phyloP scores from a whole-genome alignment of 2,329 filamentous ascomycete genomes.

The Sclerotinia trifoliorum region DNA sequence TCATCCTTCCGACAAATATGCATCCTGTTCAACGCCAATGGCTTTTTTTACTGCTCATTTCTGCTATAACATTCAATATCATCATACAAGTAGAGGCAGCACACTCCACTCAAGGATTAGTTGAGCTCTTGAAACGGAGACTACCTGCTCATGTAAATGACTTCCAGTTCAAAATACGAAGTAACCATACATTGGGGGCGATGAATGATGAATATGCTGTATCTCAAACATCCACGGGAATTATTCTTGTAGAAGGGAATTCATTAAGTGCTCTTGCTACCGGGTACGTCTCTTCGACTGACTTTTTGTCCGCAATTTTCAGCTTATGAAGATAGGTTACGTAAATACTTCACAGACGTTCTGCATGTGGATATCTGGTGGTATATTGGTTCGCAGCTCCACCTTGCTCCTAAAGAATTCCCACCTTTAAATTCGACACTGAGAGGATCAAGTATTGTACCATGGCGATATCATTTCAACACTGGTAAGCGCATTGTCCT shows the following conservation, averaged over 20 bases:
- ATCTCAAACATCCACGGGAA: conserved; percentile 32
- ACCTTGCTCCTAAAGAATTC: conserved; percentile 39
- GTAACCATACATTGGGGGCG: conserved; percentile 4
- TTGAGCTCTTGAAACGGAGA: conserved; percentile 28
- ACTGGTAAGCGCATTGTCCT: conserved; percentile 40
- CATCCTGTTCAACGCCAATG: not conserved
- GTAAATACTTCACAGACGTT: conserved; percentile 45
- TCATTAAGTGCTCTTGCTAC: conserved; percentile 1
- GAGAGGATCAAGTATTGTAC: conserved; percentile 44
- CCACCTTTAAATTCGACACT: conserved; percentile 40
- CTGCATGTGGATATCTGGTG: conserved; percentile 49
- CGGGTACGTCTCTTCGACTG: not conserved
- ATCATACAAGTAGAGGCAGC: not conserved
- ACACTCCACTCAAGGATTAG: conserved; percentile 28
- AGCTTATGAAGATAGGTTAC: conserved; percentile 19
- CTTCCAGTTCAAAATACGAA: conserved; percentile 28
- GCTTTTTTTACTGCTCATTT: not conserved
- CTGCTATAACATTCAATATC: not conserved
- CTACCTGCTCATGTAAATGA: conserved; percentile 29
- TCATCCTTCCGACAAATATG: not conserved
- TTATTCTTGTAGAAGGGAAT: conserved; percentile 19
- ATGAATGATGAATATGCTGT: conserved; percentile 30
- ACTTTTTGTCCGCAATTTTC: not conserved
- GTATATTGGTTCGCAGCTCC: conserved; percentile 46
- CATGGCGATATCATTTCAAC: conserved; percentile 52